Percentiles rank a stretch among this genome's conserved stretches.
Evolutionary conservation across 163 green algal genomes (phyloP).

Genomic region (Prototheca wickerhamii): DNA sequence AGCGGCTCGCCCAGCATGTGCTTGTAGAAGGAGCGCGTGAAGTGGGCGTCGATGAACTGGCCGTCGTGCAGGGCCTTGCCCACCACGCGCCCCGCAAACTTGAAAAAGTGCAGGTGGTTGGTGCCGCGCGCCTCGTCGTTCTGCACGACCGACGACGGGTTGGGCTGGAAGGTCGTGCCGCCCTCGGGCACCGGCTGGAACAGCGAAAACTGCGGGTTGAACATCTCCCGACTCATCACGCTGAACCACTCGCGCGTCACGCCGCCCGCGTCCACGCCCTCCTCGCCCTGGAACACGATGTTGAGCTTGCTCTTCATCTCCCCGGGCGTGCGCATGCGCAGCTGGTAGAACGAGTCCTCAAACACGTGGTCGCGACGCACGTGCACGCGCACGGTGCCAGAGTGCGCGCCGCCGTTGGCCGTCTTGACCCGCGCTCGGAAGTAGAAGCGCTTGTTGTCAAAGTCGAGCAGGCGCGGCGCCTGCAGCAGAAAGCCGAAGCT

Average conservation of each 20-base stretch:
- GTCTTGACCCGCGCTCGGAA: slow-evolving; percentile 40
- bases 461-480: slow-evolving; percentile 85
- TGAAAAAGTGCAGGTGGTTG: slow-evolving; percentile 94
- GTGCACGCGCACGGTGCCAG: slow-evolving; percentile 58
- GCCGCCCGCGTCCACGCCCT: slow-evolving; percentile 93
- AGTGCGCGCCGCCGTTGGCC: slow-evolving; percentile 26
- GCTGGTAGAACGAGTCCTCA: slow-evolving; percentile 94
- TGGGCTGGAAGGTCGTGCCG: slow-evolving; percentile 92
- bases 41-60: slow-evolving; percentile 91
- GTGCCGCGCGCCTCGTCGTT: slow-evolving; percentile 64
- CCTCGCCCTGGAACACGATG: slow-evolving; percentile 86
- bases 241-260: slow-evolving; percentile 93
- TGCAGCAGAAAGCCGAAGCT: slow-evolving; percentile 67
- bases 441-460: slow-evolving; percentile 91
- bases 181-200: slow-evolving; percentile 82
- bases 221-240: slow-evolving; percentile 91
- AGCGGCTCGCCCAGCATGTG: slow-evolving; percentile 89
- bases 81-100: slow-evolving; percentile 83
- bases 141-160: slow-evolving; percentile 79
- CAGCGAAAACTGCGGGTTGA: slow-evolving; percentile 85
- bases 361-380: slow-evolving; percentile 85
- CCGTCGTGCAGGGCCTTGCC: slow-evolving; percentile 94
- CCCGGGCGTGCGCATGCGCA: slow-evolving; percentile 63
- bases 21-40: slow-evolving; percentile 99
- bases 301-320: slow-evolving; percentile 69